A percentile compares a stretch with the other conserved stretches of the same genome.
phyloP scores from a whole-genome alignment of 2,329 filamentous ascomycete genomes.

The Talaromyces piceae region DNA sequence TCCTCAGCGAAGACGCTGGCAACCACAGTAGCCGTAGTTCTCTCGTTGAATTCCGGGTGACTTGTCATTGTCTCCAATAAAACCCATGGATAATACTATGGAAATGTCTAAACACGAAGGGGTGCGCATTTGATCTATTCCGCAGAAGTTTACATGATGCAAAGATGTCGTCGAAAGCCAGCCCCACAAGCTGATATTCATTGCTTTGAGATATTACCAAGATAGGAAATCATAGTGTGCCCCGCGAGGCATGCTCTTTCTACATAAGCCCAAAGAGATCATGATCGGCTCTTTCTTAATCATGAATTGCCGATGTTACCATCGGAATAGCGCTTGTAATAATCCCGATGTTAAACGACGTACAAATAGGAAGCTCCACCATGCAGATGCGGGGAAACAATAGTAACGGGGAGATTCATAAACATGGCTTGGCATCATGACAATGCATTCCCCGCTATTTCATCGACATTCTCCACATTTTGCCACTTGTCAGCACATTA shows the following conservation, averaged over 20 bases:
- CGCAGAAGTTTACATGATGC: no score
- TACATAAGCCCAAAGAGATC: neutral
- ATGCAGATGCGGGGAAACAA: constrained; percentile 2
- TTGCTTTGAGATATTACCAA: neutral
- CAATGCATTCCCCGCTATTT: neutral
- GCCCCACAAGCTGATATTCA: neutral
- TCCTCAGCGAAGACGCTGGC: constrained; percentile 16
- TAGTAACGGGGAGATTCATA: constrained; percentile 6
- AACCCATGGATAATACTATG: no score
- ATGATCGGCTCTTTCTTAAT: neutral
- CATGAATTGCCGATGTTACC: neutral
- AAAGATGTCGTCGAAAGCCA: constrained; percentile 11
- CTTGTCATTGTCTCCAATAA: constrained; percentile 20
- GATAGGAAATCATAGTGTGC: neutral
- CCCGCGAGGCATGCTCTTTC: neutral
- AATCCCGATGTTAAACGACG: neutral
- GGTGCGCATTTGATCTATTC: no score
- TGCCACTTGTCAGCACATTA: neutral
- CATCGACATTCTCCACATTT: neutral
- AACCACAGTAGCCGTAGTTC: constrained; percentile 31
- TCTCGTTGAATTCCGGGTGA: constrained; percentile 27
- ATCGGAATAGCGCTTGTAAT: neutral
- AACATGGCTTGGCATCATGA: no score
- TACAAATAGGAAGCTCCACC: neutral
- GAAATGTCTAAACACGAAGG: no score